Base-by-base conservation (phyloP, 164 flowering plant genomes). In the Vitis amurensis region DNA sequence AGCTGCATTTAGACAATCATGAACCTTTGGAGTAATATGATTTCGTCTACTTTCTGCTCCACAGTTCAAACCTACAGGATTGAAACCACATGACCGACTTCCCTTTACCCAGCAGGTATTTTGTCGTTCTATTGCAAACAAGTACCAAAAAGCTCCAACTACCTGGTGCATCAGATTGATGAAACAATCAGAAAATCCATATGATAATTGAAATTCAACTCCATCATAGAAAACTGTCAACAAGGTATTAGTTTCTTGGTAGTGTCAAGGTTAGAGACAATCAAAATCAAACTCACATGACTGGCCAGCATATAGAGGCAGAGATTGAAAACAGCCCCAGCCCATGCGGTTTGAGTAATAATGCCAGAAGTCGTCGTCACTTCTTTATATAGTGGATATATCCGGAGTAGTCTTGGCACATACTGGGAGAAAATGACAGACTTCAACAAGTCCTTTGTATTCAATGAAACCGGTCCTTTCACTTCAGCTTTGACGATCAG, bases 261-360 rank as follows among this genome's bases (percentile, higher is more conserved):
- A 6, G 15, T 6, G 10, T 27, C 3, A 48, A 11, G 44, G 59
- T 53, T 19, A 3, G 23, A 55, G 19, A 30, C 3, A 30, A 37
- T 14, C 27, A 37, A 37, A 57, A 53, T 51, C 14, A 47, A 29
- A 86, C 97, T 88, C 81, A 94, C 99, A 86, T 94, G 97, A 76
- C 99, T 90, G 13, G 92, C 95, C 51, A 92, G 93, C 97, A 94
- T 92, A 74, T 89, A 94, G 59, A 94, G 94, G 16, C 89, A 78
- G 47, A 94, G 93, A 83, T 92, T 94, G 47, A 82, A 83, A 53
- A 86, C 95, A 77, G 99, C 99, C 64, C 99, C 94, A 56, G 87
- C 89, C 98, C 97, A 91, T 62, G 95, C 91, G 1, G 91, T 89
- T 79, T 92, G 91, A 50, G 93, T 85, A 31, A 94, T 76, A 48